Percentiles rank a stretch among this genome's conserved stretches.
Conservation (phyloP, 805 yeast species). For the Pichia insulana region DNA sequence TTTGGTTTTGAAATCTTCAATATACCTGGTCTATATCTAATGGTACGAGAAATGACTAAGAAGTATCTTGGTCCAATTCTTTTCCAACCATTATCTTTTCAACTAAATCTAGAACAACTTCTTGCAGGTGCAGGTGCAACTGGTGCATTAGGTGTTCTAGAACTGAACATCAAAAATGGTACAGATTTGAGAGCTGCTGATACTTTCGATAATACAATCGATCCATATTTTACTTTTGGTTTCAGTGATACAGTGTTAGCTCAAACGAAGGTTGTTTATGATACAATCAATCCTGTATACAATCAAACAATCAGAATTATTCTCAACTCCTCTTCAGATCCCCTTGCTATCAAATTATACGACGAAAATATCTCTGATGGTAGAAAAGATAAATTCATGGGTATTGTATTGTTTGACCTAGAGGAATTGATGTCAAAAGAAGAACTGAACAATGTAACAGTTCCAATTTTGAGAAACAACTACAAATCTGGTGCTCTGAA, state of each 20-base stretch:
- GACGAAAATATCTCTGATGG: conserved; percentile 63
- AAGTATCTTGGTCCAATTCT: conserved; percentile 85
- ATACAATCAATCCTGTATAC: conserved; percentile 73
- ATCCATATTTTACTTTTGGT: conserved; percentile 79
- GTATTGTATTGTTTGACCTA: conserved; percentile 66
- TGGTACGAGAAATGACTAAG: conserved; percentile 76
- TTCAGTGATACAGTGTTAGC: conserved; percentile 52
- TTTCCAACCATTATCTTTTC: conserved; percentile 85
- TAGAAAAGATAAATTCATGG: conserved; percentile 70
- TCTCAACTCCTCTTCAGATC: conserved; percentile 70
- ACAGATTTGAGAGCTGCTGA: conserved; percentile 60
- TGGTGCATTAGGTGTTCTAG: conserved; percentile 81
- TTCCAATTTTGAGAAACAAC: conserved; percentile 69
- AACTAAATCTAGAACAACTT: conserved; percentile 84
- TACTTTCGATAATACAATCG: conserved; percentile 68
- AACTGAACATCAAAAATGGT: conserved; percentile 59
- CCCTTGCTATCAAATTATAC: conserved; percentile 58
- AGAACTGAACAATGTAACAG: conserved; percentile 38
- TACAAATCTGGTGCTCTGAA: conserved; percentile 69
- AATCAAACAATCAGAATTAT: conserved; percentile 68
- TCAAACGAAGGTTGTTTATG: conserved; percentile 56
- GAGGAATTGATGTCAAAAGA: conserved; percentile 51
- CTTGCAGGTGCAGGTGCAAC: conserved; percentile 72
- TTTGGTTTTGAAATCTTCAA: conserved; percentile 83
- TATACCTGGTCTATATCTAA: conserved; percentile 78